A percentile compares a stretch with the other conserved stretches of the same genome.
phyloP scores from a whole-genome alignment of 2,329 filamentous ascomycete genomes.

The Onygenales sp. region DNA sequence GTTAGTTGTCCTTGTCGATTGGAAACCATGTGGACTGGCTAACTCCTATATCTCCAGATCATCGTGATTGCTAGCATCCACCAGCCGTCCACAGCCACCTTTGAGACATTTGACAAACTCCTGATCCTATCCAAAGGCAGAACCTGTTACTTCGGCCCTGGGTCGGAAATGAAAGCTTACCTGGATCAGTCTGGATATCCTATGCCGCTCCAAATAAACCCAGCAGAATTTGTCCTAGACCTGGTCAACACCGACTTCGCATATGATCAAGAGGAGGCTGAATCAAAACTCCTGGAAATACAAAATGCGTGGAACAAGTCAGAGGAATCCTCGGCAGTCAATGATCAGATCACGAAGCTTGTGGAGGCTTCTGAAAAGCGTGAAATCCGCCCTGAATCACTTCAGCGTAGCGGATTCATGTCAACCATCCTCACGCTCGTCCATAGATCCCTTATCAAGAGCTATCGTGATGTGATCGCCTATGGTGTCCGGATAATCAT shows the following conservation, averaged over 20 bases:
- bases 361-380: constrained; percentile 19
- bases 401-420: constrained; percentile 32
- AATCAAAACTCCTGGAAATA: constrained; percentile 43
- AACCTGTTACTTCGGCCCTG: constrained; percentile 63
- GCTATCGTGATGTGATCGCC: constrained; percentile 71
- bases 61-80: constrained; percentile 77
- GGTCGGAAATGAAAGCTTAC: constrained; percentile 50
- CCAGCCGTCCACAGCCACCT: constrained; percentile 72
- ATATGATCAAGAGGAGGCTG: constrained; percentile 35
- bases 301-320: constrained; percentile 49
- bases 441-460: constrained; percentile 73
- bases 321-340: constrained; percentile 24
- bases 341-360: constrained; percentile 17
- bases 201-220: constrained; percentile 63
- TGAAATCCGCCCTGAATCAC: constrained; percentile 14
- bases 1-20: constrained; percentile 12
- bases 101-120: constrained; percentile 71
- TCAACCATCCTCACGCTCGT: constrained; percentile 56
- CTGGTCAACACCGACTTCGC: constrained; percentile 70
- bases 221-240: constrained; percentile 71
- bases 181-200: constrained; percentile 52
- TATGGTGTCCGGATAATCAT: constrained; percentile 76
- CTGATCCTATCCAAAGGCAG: constrained; percentile 62
- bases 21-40: not conserved
- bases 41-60: constrained; percentile 38